Evolutionary conservation across 1,284 basidiomycete species (phyloP), one percentile per base, ranked within the genome.

Genomic region (Moesziomyces parantarcticus): DNA sequence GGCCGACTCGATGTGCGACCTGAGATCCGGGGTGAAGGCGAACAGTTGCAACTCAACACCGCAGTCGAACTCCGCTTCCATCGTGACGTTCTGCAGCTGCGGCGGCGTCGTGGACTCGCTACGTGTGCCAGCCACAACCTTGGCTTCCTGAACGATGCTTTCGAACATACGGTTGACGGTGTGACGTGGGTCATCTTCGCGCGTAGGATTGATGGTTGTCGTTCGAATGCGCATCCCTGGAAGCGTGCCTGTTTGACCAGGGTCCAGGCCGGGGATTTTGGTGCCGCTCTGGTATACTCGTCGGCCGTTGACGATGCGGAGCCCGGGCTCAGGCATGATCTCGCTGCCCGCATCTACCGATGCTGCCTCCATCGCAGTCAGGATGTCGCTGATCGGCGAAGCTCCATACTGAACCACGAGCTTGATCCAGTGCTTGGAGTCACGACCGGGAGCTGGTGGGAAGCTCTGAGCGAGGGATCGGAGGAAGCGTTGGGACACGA

Each of bases 1-100:
- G 23, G 92, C 90, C 14, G 82, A 85, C 46, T 86, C 85, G 66
- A 92, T 90, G 63, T 64, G 68, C 26, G 48, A n/a, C 14, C 44
- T 42, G 22, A 81, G 64, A 34, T 63, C 52, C 0, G 72, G 61
- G 1, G 78, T 63, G 32, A 76, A 81, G 5, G 60, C 58, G 41
- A 78, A 74, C n/a, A 72, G 22, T 22, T 68, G 49, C 21, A 78
- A 43, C 14, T 75, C 58, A 18, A 78, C 52, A 13, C 62, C 65
- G 8, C 58, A 32, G 18, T 49, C 26, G 25, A 58, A 63, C 3
- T 49, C 61, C 1, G 64, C 63, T 21, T 75, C 60, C 3, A 75
- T 49, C 5, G 57, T 51, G 4, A 58, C 58, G 8, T 51, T 60
- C 14, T 59, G 47, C 11, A 66, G 32, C 40, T 25, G 32, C 22